A percentile compares a stretch with the other conserved stretches of the same genome.
Conservation (phyloP, 1,284 basidiomycete species). For the Ceratobasidium sp. region DNA sequence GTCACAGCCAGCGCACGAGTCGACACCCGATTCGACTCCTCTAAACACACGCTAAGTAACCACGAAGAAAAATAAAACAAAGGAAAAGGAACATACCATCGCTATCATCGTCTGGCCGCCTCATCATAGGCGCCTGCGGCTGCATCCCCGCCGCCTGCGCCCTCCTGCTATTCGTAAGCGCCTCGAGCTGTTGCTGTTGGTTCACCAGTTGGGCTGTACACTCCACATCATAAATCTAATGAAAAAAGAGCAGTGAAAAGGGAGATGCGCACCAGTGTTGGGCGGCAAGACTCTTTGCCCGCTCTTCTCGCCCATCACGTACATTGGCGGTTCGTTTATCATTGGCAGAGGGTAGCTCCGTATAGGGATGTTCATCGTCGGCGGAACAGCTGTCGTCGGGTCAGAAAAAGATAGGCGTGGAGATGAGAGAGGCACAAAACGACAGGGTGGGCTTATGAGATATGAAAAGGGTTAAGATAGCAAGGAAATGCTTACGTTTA, state of each 20-base stretch:
- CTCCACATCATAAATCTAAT: neutral
- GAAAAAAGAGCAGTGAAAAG: neutral
- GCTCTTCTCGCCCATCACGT: conserved; percentile 69
- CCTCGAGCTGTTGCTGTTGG: conserved; percentile 53
- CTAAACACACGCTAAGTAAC: conserved; percentile 55
- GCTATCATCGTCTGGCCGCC: conserved; percentile 72
- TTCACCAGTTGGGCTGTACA: conserved; percentile 13
- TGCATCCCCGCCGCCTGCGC: conserved; percentile 44
- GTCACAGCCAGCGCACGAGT: conserved; percentile 76
- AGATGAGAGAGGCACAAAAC: neutral
- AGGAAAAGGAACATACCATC: conserved; percentile 63
- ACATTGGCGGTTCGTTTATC: conserved; percentile 73
- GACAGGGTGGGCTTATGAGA: neutral
- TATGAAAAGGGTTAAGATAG: neutral
- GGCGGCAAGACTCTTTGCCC: conserved; percentile 45
- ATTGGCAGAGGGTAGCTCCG: conserved; percentile 77
- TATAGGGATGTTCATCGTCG: conserved; percentile 68
- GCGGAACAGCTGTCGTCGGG: conserved; percentile 65
- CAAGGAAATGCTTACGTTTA: conserved; percentile 64
- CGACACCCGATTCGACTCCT: conserved; percentile 78
- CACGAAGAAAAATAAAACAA: neutral
- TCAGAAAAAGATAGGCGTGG: neutral
- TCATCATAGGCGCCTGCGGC: conserved; percentile 61
- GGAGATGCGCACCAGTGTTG: conserved; percentile 25
- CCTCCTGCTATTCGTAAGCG: conserved; percentile 55